Evolutionary conservation across 352 stramenopile genomes (phyloP), one percentile per base, ranked within the genome.

Genomic region (Globisporangium viniferum): DNA sequence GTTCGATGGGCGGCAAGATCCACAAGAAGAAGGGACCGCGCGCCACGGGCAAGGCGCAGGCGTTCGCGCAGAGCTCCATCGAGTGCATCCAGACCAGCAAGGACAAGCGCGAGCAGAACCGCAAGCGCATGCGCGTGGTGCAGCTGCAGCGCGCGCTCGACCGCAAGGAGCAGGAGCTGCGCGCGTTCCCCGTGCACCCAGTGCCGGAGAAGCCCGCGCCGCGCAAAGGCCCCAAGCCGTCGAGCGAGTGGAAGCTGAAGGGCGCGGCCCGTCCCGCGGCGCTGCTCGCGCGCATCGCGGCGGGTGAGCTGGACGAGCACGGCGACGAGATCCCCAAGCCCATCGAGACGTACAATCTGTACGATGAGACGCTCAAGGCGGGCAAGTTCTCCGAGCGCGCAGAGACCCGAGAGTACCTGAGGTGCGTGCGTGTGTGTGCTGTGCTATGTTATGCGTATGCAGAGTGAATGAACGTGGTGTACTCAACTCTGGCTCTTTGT

Each of bases 241-340:
- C 70, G 8, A 79, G 86, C 0, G 79, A 94, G 67, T 95, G 86
- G 86, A 93, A 93, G 56, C 77, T 95, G 14, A 93, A 89, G 41
- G 88, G 88, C 2, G 84, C 88, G 3, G 88, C 88, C 3, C 70
- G 88, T 39, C 86, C 86, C 0, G 84, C 84, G 0, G 86, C 84
- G 22, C 62, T 95, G 35, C 62, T 95, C 27, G 86, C 80, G n/a
- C 84, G 81, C 53, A 95, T 95, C 35, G 84, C 77, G 1, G 82
- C 78, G 0, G 88, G 88, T n/a, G 88, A 95, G 69, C 73, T 92
- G 69, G 83, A 95, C 66, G 82, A 91, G 33, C 76, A 79, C 39
- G 88, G 88, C 27, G 76, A 94, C 62, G 85, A 94, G 68, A 82
- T 93, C 56, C 71, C 75, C 0, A 81, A 91, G 61, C 88, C 88